A percentile compares a stretch with the other conserved stretches of the same genome.
These are phyloP conservation scores for Eucalyptus pauciflora DNA, from an alignment of 345 rosid species.

Conservation along the genomic window DNA sequence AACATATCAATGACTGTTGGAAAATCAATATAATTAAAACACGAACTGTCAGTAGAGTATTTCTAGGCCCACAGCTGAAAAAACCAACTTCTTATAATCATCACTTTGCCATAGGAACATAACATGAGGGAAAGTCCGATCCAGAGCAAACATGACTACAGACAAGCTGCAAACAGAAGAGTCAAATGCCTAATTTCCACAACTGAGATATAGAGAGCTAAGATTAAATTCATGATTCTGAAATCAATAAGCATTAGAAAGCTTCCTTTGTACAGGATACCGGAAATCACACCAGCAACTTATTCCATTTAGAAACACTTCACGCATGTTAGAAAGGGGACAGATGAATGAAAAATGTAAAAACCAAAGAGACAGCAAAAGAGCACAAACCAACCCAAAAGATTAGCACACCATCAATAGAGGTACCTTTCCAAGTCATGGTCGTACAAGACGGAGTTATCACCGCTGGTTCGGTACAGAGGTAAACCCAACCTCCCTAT, in stretches of 20 bases:
- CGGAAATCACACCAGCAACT: neutral
- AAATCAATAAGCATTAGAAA: neutral
- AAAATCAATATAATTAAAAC: neutral
- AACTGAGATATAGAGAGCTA: neutral
- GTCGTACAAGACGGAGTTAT: slow-evolving; percentile 88
- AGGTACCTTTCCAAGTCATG: slow-evolving; percentile 89
- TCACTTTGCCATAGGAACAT: neutral
- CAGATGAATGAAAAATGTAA: neutral
- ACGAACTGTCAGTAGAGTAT: neutral
- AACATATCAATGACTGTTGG: neutral
- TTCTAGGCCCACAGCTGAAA: neutral
- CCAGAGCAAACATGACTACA: neutral
- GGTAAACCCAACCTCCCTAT: slow-evolving; percentile 86
- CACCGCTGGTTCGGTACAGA: slow-evolving; percentile 89
- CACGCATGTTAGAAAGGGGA: neutral
- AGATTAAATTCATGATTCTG: neutral
- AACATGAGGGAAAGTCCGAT: neutral
- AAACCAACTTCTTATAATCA: neutral
- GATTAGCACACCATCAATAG: neutral
- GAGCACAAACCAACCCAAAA: neutral
- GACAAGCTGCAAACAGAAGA: neutral
- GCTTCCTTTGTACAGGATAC: neutral
- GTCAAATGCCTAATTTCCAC: neutral
- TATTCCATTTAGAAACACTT: neutral
- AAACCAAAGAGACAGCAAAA: neutral